Base-by-base conservation (phyloP, 1,284 basidiomycete genomes). In the Microbotryomycetes sp. region DNA sequence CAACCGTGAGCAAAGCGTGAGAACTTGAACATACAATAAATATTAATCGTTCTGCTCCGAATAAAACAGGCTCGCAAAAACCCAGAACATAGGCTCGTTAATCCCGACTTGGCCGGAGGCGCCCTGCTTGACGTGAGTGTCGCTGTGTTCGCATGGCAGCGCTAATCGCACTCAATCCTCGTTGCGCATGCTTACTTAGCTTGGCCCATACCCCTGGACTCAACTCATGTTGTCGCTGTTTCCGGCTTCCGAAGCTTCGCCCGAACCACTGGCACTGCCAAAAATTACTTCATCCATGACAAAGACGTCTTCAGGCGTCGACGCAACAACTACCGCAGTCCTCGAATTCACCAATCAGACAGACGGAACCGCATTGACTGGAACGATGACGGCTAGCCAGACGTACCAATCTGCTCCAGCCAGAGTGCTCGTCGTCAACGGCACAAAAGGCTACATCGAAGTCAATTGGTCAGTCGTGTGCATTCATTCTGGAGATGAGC, bases 51-150 rank as follows among this genome's bases (percentile, higher is more conserved):
- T 16, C 11, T 54, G 13, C 24, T 28, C 15, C 18, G 30, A 15
- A 15, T 60, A 72, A 45, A 48, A 51, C 28, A 51, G 45, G 50
- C 62, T 60, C 23, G 58, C 71, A 46, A 35, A 29, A 18, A 57
- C 27, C 53, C 56, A 15, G 71, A 72, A 27, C 76, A 79, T 66
- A 70, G 79, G 0, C 57, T 79, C 3, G 71, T 75, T 55, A 73
- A 75, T 56, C 75, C 77, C 0, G 73, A 77, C 18, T 69, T 79
- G 0, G 79, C 76, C 0, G 80, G 80, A 6, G 79, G 79, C 5
- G 73, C 75, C 0, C 62, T 80, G 9, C 71, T 80, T 41, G 80
- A 81, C 65, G 60, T 80, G 5, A 79, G 79, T 41, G 35, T 41
- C 35, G 9, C 35, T 41, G 11, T 41, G 11, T 41, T n/a, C n/a